Evolutionary conservation across 1,284 basidiomycete species (phyloP).

Genomic region (Tilletia setariae): DNA sequence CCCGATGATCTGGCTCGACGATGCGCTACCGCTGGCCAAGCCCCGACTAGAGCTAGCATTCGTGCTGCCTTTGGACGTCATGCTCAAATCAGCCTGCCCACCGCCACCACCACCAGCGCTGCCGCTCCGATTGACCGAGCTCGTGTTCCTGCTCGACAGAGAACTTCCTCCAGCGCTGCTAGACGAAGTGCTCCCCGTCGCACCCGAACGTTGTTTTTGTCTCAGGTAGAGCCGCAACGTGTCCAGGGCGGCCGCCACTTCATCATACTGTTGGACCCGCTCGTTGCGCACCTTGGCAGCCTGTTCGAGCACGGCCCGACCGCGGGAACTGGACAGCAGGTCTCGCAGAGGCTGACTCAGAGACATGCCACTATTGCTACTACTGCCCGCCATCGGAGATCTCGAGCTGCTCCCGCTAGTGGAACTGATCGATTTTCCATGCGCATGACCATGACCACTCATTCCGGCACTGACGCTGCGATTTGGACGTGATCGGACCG

Average conservation of each 20-base stretch:
- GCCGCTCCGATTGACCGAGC: not conserved
- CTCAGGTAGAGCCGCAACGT: not conserved
- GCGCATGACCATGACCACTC: not conserved
- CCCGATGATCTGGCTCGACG: not conserved
- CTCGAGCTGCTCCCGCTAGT: not conserved
- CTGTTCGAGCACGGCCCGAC: not conserved
- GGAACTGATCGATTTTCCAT: not conserved
- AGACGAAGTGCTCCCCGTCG: not conserved
- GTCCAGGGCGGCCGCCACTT: constrained; percentile 8
- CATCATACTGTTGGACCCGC: constrained; percentile 9
- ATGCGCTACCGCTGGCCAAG: not conserved
- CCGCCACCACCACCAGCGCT: not conserved
- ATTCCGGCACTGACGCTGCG: constrained; percentile 11
- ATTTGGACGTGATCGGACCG: not conserved
- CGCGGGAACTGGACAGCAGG: not conserved
- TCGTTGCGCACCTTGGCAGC: not conserved
- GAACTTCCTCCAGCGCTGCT: constrained; percentile 5
- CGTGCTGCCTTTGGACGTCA: not conserved
- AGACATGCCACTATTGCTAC: not conserved
- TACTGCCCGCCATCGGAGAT: not conserved
- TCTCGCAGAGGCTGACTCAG: not conserved
- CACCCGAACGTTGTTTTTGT: not conserved
- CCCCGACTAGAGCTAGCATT: not conserved
- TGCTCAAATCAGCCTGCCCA: not conserved
- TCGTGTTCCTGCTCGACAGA: not conserved